phyloP scores from a whole-genome alignment of 495 filamentous ascomycete genomes.

The Penicillium coprophilum region DNA sequence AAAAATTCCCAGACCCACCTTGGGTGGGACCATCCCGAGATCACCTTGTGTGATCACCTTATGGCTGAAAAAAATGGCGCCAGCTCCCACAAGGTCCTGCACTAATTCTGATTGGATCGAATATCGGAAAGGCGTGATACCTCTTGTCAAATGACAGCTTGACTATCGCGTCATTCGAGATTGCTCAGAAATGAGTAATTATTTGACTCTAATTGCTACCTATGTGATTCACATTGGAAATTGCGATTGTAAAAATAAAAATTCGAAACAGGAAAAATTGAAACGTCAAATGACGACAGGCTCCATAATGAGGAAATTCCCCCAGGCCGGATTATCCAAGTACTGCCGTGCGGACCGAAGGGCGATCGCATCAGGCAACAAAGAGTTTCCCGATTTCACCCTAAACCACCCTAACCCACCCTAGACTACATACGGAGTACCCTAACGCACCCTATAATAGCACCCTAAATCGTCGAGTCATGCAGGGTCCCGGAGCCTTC shows the following conservation, averaged over 20 bases:
- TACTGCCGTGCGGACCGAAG: conserved; percentile 26
- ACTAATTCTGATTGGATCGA: not conserved
- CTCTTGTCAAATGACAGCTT: conserved; percentile 11
- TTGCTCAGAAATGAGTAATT: not conserved
- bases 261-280: not conserved
- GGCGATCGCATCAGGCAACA: conserved; percentile 28
- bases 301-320: not conserved
- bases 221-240: conserved; percentile 2
- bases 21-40: conserved; percentile 21
- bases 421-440: too few species aligned
- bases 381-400: conserved; percentile 4
- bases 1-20: conserved; percentile 20
- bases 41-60: conserved; percentile 24
- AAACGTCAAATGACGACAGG: conserved; percentile 8
- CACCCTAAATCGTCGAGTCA: not conserved
- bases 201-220: not conserved
- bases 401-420: not conserved
- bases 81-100: conserved; percentile 6
- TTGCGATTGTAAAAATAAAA: not conserved
- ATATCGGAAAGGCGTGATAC: conserved; percentile 22
- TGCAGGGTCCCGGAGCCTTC: conserved; percentile 11
- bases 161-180: conserved; percentile 13
- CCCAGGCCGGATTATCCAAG: conserved; percentile 18
- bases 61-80: conserved; percentile 25
- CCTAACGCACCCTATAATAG: not conserved